A percentile compares a stretch with the other conserved stretches of the same genome.
Conservation (phyloP, 768 basidiomycete species). For the Tephrocybe rancida region DNA sequence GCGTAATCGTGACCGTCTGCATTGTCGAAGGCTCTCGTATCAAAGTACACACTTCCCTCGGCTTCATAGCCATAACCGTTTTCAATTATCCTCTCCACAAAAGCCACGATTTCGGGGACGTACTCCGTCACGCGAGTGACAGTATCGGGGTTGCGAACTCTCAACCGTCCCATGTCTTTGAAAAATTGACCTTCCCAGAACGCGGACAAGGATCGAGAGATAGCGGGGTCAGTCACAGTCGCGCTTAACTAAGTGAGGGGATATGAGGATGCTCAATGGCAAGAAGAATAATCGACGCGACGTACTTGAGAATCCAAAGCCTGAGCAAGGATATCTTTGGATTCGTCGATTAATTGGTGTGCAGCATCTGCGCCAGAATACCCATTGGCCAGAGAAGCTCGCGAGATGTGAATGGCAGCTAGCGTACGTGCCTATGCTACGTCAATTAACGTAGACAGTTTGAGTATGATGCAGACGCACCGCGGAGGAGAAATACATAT, state of each 20-base stretch:
- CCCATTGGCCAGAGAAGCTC: conserved; percentile 41
- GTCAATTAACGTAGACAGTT: conserved; percentile 18
- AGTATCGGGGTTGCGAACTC: conserved; percentile 85
- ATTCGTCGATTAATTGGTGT: conserved; percentile 65
- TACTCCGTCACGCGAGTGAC: conserved; percentile 97
- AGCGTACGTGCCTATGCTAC: conserved; percentile 47
- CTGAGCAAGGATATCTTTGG: conserved; percentile 75
- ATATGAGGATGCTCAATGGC: conserved; percentile 6
- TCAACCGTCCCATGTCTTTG: conserved; percentile 87
- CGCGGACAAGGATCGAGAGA: conserved; percentile 80
- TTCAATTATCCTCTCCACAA: conserved; percentile 80
- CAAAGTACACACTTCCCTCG: conserved; percentile 89
- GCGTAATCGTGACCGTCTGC: conserved; percentile 83
- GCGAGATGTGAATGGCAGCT: conserved; percentile 55
- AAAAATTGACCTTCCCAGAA: conserved; percentile 93
- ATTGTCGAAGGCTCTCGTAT: conserved; percentile 80
- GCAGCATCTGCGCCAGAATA: conserved; percentile 46
- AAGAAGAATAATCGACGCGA: conserved; percentile 9
- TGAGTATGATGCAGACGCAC: conserved; percentile 44
- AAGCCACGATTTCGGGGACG: conserved; percentile 91
- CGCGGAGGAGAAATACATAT: conserved; percentile 82
- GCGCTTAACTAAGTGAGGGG: conserved; percentile 61
- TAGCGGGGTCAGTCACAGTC: conserved; percentile 83
- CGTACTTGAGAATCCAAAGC: conserved; percentile 76
- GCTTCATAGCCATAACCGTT: conserved; percentile 80